Evolutionary conservation across 2,329 filamentous ascomycete genomes (phyloP), one percentile per base, ranked within the genome.

Genomic region (Curvularia sp.): DNA sequence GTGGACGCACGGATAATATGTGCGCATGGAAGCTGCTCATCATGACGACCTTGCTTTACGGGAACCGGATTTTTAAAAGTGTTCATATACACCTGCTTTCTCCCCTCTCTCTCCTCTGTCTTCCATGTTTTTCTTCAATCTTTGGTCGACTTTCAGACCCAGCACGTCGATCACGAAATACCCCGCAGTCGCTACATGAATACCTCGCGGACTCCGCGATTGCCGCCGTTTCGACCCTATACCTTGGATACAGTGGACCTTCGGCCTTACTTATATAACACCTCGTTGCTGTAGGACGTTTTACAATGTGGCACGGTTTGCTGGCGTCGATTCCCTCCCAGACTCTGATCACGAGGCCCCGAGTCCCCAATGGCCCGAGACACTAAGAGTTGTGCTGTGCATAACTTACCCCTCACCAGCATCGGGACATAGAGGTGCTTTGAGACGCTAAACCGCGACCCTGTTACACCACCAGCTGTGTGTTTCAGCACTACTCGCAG

Each of bases 401-500:
- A 61, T 61, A 51, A 55, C 43, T 39, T 58, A 39, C 55, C 55
- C 43, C 59, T 50, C 48, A 41, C n/a, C 24, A 18, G 30, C 55
- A 49, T 30, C 8, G 43, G 41, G 30, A 31, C 18, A 44, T 47
- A 55, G 13, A 13, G 13, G 7, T 44, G 33, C 35, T 57, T 39
- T 22, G 35, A 59, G 49, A 53, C 55, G 53, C 50, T 59, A 56
- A 41, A 55, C 42, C 39, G 49, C 49, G 46, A 46, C 59, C 55
- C 30, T 49, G 24, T 49, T 44, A 53, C 53, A 26, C 15, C 13
- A 24, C 30, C 48, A 15, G 12, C 15, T 26, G 26, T 8, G 6
- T 6, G 20, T 55, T 26, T 49, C 46, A 55, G 15, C 24, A 49
- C 47, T 20, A n/a, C 33, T 5, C 15, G 15, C 33, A 41, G 42